Base-by-base conservation (phyloP, 352 stramenopile genomes). In the Phytophthora quininea region DNA sequence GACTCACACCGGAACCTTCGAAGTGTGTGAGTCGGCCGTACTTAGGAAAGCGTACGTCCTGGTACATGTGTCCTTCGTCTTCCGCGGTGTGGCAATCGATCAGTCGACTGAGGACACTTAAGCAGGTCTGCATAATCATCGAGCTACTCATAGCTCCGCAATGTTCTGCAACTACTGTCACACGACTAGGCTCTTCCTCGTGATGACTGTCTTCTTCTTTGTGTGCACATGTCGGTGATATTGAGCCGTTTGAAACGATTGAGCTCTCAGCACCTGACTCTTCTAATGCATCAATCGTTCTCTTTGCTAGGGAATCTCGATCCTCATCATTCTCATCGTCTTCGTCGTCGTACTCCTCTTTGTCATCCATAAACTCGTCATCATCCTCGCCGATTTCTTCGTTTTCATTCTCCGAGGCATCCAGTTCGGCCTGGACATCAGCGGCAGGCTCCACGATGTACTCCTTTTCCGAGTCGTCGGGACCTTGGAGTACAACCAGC, bases 61-160 rank as follows among this genome's bases (percentile, higher is more conserved):
- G 86, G 35, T 87, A 75, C 64, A 93, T 87, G 45, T 86, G 80
- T 3, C 84, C 86, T 80, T 96, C 88, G 50, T 93, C 84, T 60
- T 92, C 83, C 4, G 86, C 78, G 15, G 88, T 95, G 48, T 95
- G 86, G 51, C 86, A 94, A 66, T 96, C 86, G 33, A 96, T 87
- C 9, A 96, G 75, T 24, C 87, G 80, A 60, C 84, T 93, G 19
- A 96, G 69, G 4, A 96, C 84, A 58, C 87, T 91, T 55, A 96
- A 73, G 45, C 88, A 96, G 5, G 88, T 94, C 57, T 96, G 88
- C 77, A 94, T 86, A 64, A 96, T 96, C 86, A 94, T 95, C 5
- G 84, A 92, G 9, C 81, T 74, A 60, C 87, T 93, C 84, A 95
- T 95, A 0, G 81, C 73, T 19, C 87, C 87, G 31, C 76, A 91